Evolutionary conservation across 805 yeast species (phyloP).

Genomic region (Danielia reshetovae): DNA sequence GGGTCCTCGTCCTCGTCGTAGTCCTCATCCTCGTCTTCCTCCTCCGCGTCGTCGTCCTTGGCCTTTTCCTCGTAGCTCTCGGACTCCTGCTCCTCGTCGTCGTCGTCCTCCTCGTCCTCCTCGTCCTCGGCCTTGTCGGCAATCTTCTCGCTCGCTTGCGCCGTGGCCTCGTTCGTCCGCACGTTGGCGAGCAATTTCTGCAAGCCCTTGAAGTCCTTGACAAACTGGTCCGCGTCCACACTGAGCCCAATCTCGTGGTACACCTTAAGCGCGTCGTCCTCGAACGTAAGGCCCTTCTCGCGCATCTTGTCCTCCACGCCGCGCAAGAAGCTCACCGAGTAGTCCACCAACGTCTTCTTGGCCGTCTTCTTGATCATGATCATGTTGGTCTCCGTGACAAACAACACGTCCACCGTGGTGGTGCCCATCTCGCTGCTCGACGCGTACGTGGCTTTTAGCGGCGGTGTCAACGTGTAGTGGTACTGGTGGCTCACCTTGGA

Average conservation of each 20-base stretch:
- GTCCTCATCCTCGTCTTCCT: constrained; percentile 5
- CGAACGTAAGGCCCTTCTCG: constrained; percentile 14
- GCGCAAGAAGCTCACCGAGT: constrained; percentile 12
- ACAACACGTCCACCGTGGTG: constrained; percentile 13
- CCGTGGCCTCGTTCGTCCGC: constrained; percentile 6
- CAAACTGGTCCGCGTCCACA: constrained; percentile 12
- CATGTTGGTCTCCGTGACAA: constrained; percentile 16
- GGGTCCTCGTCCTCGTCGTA: constrained; percentile 9
- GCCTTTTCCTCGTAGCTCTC: constrained; percentile 9
- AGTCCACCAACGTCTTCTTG: constrained; percentile 9
- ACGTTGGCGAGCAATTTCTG: constrained; percentile 9
- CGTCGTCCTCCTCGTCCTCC: constrained; percentile 3
- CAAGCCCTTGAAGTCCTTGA: constrained; percentile 12
- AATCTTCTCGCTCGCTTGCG: constrained; percentile 1
- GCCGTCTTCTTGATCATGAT: constrained; percentile 15
- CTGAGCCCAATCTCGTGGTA: constrained; percentile 8
- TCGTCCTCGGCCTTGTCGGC: constrained; percentile 8
- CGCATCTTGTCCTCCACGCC: constrained; percentile 14
- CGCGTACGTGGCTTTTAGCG: constrained; percentile 11
- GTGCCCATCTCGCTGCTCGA: constrained; percentile 9
- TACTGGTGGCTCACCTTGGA: constrained; percentile 17
- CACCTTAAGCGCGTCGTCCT: constrained; percentile 12
- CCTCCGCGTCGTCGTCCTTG: constrained; percentile 6
- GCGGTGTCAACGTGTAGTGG: constrained; percentile 17
- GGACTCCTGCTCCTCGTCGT: constrained; percentile 5